phyloP scores from a whole-genome alignment of 495 filamentous ascomycete genomes.

The Penicillium cinerascens region DNA sequence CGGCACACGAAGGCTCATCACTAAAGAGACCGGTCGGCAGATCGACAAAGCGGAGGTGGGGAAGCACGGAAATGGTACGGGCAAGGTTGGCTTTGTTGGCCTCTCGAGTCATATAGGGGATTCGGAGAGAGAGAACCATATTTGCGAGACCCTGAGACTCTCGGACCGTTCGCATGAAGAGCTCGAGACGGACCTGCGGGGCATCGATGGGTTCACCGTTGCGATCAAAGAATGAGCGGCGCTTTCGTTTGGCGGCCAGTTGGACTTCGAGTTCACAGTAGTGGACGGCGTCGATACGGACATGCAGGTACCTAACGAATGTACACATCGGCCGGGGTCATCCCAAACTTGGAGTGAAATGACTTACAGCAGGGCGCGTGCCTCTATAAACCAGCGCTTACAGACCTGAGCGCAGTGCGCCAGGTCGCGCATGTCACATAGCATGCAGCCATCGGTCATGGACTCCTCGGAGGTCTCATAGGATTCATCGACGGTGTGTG shows the following conservation, averaged over 20 bases:
- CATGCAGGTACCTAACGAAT: constrained; percentile 68
- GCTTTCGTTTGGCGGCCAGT: constrained; percentile 71
- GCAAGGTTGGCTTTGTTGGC: constrained; percentile 80
- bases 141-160: constrained; percentile 63
- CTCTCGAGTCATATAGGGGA: constrained; percentile 96
- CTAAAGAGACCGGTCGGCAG: constrained; percentile 75
- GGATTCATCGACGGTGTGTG: constrained; percentile 70
- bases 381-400: constrained; percentile 64
- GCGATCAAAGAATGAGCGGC: constrained; percentile 68
- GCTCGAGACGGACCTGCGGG: constrained; percentile 66
- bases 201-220: constrained; percentile 77
- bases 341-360: not conserved
- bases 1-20: constrained; percentile 69
- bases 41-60: constrained; percentile 85
- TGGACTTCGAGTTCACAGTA: constrained; percentile 86
- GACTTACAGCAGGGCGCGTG: constrained; percentile 51
- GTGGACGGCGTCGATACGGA: constrained; percentile 92
- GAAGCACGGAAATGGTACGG: constrained; percentile 77
- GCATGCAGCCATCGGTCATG: constrained; percentile 82
- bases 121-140: constrained; percentile 73
- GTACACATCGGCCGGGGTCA: not conserved
- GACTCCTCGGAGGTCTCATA: constrained; percentile 83
- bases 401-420: constrained; percentile 71
- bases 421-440: constrained; percentile 91
- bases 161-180: constrained; percentile 77